Evolutionary conservation across 306 rosid species (phyloP).

Genomic region (Fagus crenata): DNA sequence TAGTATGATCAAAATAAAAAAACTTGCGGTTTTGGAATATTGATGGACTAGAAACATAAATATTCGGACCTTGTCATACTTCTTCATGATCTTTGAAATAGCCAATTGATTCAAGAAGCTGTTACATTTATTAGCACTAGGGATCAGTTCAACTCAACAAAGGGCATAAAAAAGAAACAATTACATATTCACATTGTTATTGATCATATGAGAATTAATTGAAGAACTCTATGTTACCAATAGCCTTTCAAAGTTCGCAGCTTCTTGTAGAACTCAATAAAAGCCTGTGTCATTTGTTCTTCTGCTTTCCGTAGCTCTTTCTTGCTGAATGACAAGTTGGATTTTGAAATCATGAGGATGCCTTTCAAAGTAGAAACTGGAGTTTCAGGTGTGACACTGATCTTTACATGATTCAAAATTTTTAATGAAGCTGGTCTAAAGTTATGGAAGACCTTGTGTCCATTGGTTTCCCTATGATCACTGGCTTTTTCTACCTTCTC

Average conservation of each 20-base stretch:
- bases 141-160: slow-evolving; percentile 1
- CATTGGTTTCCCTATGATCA: slow-evolving; percentile 1
- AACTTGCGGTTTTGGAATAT: background rate
- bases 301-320: slow-evolving; percentile 60
- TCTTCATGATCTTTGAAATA: slow-evolving; percentile 84
- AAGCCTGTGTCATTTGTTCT: slow-evolving; percentile 50
- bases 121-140: slow-evolving; percentile 24
- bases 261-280: slow-evolving; percentile 60
- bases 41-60: slow-evolving; percentile 9
- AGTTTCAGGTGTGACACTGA: slow-evolving; percentile 59
- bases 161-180: background rate
- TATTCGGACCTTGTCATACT: slow-evolving; percentile 68
- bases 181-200: background rate
- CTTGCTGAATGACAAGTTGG: slow-evolving; percentile 49
- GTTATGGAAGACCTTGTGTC: slow-evolving; percentile 9
- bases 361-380: slow-evolving; percentile 57
- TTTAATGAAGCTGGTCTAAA: slow-evolving; percentile 53
- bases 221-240: slow-evolving; percentile 42
- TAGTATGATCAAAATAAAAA: slow-evolving; percentile 1
- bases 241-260: slow-evolving; percentile 64
- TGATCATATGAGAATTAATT: background rate
- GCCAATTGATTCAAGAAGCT: slow-evolving; percentile 76
- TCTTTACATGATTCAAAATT: slow-evolving; percentile 54
- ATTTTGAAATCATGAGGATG: slow-evolving; percentile 36
- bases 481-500: slow-evolving; percentile 13